phyloP scores from a whole-genome alignment of 345 rosid species.

The Corymbia maculata region DNA sequence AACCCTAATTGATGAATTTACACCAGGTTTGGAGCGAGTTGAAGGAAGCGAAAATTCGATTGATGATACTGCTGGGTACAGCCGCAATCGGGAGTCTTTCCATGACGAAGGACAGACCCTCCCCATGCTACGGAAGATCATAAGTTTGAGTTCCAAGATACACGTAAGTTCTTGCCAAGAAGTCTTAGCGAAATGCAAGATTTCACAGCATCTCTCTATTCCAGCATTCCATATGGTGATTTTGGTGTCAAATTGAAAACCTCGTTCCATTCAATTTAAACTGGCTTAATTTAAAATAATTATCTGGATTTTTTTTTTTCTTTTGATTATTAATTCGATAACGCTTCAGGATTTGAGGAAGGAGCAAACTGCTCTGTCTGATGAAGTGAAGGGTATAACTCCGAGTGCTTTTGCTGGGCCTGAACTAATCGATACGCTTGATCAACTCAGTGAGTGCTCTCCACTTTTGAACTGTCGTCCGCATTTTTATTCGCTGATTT shows the following conservation, averaged over 20 bases:
- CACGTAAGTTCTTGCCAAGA: slow-evolving; percentile 26
- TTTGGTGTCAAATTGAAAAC: neutral
- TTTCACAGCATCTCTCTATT: neutral
- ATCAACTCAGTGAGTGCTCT: slow-evolving; percentile 42
- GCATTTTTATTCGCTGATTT: neutral
- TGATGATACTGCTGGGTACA: slow-evolving; percentile 26
- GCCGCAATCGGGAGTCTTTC: slow-evolving; percentile 25
- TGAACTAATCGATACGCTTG: neutral
- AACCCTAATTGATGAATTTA: neutral
- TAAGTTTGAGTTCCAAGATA: slow-evolving; percentile 47
- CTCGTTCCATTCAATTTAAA: neutral
- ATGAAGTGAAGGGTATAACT: slow-evolving; percentile 40
- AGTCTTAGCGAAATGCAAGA: neutral
- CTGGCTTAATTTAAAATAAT: neutral
- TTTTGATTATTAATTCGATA: neutral
- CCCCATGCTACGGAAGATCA: slow-evolving; percentile 63
- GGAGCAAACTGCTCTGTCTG: slow-evolving; percentile 42
- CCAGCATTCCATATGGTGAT: neutral
- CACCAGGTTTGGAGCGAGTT: slow-evolving; percentile 1
- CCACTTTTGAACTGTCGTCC: neutral
- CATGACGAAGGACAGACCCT: slow-evolving; percentile 45
- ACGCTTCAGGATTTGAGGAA: slow-evolving; percentile 50
- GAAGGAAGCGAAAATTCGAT: slow-evolving; percentile 22
- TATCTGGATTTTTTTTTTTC: neutral
- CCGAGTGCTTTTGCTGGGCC: neutral